phyloP scores from a whole-genome alignment of 768 basidiomycete genomes.

The Nidularia sp. region DNA sequence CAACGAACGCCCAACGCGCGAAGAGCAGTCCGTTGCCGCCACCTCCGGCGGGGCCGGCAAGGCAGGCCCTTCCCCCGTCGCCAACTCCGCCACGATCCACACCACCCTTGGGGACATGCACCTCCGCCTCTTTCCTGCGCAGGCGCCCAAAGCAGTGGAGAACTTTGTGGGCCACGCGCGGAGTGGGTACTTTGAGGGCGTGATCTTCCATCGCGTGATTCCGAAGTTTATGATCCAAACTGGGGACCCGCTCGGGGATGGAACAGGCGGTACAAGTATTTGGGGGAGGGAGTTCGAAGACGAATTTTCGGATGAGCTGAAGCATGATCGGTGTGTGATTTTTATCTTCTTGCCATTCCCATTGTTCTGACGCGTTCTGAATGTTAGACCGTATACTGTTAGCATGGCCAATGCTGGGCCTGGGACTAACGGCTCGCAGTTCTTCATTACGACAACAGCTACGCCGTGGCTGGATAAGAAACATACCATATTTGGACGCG shows the following conservation, averaged over 20 bases:
- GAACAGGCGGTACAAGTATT: slow-evolving; percentile 86
- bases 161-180: slow-evolving; percentile 94
- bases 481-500: slow-evolving; percentile 91
- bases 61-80: slow-evolving; percentile 64
- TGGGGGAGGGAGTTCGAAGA: slow-evolving; percentile 92
- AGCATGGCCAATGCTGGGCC: slow-evolving; percentile 96
- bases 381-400: slow-evolving; percentile 80
- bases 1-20: slow-evolving; percentile 95
- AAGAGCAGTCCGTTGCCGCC: slow-evolving; percentile 87
- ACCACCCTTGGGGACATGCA: slow-evolving; percentile 95
- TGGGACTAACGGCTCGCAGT: slow-evolving; percentile 91
- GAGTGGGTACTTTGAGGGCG: slow-evolving; percentile 86
- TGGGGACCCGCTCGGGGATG: slow-evolving; percentile 92
- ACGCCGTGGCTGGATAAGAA: slow-evolving; percentile 93
- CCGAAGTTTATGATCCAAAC: slow-evolving; percentile 99
- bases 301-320: slow-evolving; percentile 85
- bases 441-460: slow-evolving; percentile 95
- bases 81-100: slow-evolving; percentile 85
- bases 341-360: no score
- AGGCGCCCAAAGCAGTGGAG: slow-evolving; percentile 93
- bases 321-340: slow-evolving; percentile 75
- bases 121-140: slow-evolving; percentile 82
- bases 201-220: slow-evolving; percentile 97
- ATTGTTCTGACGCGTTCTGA: no score
- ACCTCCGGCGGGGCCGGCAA: slow-evolving; percentile 36